Percentiles rank a stretch among this genome's conserved stretches.
These are phyloP conservation scores for Pythium phragmiticola DNA, from an alignment of 352 stramenopile species.

Conservation along the genomic window DNA sequence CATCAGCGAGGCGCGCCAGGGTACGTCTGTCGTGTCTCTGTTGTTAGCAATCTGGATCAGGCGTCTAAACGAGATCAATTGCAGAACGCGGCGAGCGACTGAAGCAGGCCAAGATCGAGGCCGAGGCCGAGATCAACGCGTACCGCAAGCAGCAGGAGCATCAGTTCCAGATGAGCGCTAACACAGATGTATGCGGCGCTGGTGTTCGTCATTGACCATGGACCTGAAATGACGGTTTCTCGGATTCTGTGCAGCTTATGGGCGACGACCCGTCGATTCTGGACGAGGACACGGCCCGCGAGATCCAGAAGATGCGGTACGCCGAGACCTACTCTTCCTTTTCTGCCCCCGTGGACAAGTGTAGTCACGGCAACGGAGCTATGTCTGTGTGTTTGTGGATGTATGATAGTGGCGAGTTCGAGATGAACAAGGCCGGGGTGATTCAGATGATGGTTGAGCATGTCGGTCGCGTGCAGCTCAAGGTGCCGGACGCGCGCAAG, in stretches of 20 bases:
- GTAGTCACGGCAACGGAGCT: neutral
- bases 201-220: neutral
- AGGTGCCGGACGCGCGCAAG: conserved; percentile 70
- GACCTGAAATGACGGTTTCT: neutral
- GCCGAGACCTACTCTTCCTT: conserved; percentile 13
- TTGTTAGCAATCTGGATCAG: neutral
- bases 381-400: conserved; percentile 1
- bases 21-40: conserved; percentile 24
- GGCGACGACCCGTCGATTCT: conserved; percentile 74
- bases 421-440: conserved; percentile 65
- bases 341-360: neutral
- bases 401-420: conserved; percentile 40
- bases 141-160: conserved; percentile 87
- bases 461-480: conserved; percentile 59
- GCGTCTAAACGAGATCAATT: neutral
- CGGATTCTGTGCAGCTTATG: conserved; percentile 48
- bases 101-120: conserved; percentile 88
- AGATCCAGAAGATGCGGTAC: conserved; percentile 83
- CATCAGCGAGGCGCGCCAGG: conserved; percentile 84
- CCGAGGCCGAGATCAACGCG: conserved; percentile 79
- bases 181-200: conserved; percentile 52
- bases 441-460: conserved; percentile 79
- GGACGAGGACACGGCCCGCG: conserved; percentile 69
- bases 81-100: conserved; percentile 81
- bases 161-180: conserved; percentile 85